Evolutionary conservation across 73 alveolate genomes (phyloP).

Genomic region (Symbiodinium pilosum): DNA sequence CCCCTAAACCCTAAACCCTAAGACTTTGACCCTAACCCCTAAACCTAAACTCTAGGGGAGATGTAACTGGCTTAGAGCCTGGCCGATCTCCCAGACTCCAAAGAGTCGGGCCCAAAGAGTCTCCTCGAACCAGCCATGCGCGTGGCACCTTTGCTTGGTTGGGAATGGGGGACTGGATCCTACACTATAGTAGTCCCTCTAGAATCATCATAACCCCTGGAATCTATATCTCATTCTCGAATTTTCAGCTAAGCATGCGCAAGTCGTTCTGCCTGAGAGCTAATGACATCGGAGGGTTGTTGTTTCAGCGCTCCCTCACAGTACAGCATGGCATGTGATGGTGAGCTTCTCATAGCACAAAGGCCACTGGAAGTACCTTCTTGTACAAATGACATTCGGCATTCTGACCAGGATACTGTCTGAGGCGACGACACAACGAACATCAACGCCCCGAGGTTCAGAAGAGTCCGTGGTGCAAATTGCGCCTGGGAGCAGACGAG

Average conservation of each 20-base stretch:
- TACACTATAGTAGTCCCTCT: too few relatives aligned
- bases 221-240: not conserved
- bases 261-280: not conserved
- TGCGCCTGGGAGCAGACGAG: conserved; percentile 17
- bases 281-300: not conserved
- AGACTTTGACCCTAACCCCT: too few relatives aligned
- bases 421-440: conserved; percentile 15
- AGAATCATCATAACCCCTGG: not conserved
- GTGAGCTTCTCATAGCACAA: too few relatives aligned
- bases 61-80: not conserved
- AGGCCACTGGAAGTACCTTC: too few relatives aligned
- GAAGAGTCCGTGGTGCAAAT: conserved; percentile 71
- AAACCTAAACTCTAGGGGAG: not conserved
- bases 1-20: too few relatives aligned
- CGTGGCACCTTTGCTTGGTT: conserved; percentile 52
- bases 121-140: conserved; percentile 92
- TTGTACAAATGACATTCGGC: too few relatives aligned
- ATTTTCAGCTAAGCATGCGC: not conserved
- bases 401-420: too few relatives aligned
- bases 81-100: conserved; percentile 78
- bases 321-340: not conserved
- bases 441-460: conserved; percentile 83
- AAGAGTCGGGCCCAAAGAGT: conserved; percentile 60
- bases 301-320: not conserved
- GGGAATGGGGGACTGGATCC: not conserved